Evolutionary conservation across 176 grass and related monocot species (phyloP), one percentile per base, ranked within the genome.

Genomic region (Chrysopogon serrulatus): DNA sequence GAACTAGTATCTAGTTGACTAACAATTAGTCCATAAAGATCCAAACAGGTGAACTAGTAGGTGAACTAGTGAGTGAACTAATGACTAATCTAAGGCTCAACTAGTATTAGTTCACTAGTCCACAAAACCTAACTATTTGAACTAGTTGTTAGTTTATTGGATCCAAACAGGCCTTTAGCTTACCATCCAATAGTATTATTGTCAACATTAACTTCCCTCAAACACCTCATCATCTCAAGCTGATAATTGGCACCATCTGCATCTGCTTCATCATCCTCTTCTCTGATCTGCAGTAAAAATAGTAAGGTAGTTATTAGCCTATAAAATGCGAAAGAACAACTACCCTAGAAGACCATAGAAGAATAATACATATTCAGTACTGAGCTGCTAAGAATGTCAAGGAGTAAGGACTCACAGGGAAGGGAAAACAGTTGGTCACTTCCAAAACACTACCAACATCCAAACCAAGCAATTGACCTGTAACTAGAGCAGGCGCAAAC

Each of bases 151-250:
- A n/a, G n/a, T n/a, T n/a, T n/a, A n/a, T n/a, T n/a, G n/a, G n/a
- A n/a, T n/a, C n/a, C n/a, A n/a, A n/a, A n/a, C n/a, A n/a, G n/a
- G n/a, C n/a, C n/a, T n/a, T n/a, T n/a, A 87, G 66, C 87, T 65
- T 95, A 98, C 96, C 97, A 99, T 88, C 97, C 97, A 68, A 99
- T 92, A 42, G 97, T 99, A 67, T 99, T 99, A 78, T 99, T 99
- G 65, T 99, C 97, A 28, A 99, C 97, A 84, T 96, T 99, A 69
- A 96, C 97, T 82, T 99, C 97, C 65, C 93, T 92, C 85, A 99
- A 85, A 86, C 96, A 99, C 67, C 88, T 93, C 96, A 96, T 99
- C 96, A 99, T 99, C 86, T 99, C 93, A 74, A 99, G 91, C 91
- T 96, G 97, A 76, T 99, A 99, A 83, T 99, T 99, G 5, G 97